Percentiles rank a stretch among this genome's conserved stretches.
These are phyloP conservation scores for Torulaspora gathmanii DNA, from an alignment of 805 yeast genomes.

Conservation along the genomic window DNA sequence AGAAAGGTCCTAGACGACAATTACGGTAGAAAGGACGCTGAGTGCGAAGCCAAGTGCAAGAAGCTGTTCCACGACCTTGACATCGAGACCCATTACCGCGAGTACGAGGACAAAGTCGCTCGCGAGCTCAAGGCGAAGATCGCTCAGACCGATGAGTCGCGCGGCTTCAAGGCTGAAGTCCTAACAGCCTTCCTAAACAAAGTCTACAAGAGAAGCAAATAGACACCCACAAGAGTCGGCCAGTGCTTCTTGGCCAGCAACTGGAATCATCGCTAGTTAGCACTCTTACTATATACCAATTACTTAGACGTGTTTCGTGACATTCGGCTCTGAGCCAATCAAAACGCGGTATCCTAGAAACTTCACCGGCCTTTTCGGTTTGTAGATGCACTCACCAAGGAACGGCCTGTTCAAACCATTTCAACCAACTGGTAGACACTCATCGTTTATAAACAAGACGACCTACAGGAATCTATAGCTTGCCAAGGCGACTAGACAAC, in stretches of 20 bases:
- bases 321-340: background rate
- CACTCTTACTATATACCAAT: background rate
- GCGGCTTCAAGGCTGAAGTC: constrained; percentile 91
- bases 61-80: constrained; percentile 67
- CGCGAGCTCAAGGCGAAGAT: constrained; percentile 60
- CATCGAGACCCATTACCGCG: constrained; percentile 63
- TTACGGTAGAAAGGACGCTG: constrained; percentile 80
- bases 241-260: too few species aligned
- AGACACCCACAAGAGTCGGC: constrained; percentile 17
- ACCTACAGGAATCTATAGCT: background rate
- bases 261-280: background rate
- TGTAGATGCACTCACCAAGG: background rate
- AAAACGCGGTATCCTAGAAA: background rate
- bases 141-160: constrained; percentile 71
- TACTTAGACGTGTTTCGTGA: background rate
- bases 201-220: constrained; percentile 91
- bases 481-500: background rate
- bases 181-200: constrained; percentile 78
- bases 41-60: constrained; percentile 64
- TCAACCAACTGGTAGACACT: background rate
- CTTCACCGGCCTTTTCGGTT: constrained; percentile 1
- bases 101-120: constrained; percentile 79
- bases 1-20: constrained; percentile 76
- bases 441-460: background rate
- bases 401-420: background rate